Conservation (phyloP, 2,329 filamentous ascomycete genomes). For the Claviceps cyperi region DNA sequence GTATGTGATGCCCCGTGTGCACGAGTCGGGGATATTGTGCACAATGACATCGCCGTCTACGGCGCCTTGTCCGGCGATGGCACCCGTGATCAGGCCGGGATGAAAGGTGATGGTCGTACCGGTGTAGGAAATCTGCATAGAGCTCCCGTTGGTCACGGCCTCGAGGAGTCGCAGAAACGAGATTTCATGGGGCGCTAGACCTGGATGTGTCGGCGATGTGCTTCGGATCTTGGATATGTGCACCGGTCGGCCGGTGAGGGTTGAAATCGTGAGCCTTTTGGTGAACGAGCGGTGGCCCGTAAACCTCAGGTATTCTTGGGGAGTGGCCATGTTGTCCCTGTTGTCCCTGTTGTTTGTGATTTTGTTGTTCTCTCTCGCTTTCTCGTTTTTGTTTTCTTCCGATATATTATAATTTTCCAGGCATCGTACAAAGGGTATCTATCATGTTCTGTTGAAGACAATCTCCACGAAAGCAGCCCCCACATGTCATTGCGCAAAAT, state of each 20-base stretch:
- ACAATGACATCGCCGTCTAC: constrained; percentile 58
- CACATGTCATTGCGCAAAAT: neutral
- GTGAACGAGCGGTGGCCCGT: constrained; percentile 73
- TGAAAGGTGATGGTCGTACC: constrained; percentile 87
- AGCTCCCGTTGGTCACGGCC: constrained; percentile 84
- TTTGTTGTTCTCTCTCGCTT: neutral
- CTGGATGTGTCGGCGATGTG: constrained; percentile 71
- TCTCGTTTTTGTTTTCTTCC: neutral
- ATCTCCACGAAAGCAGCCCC: neutral
- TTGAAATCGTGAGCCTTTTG: constrained; percentile 75
- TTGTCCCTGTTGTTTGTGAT: neutral
- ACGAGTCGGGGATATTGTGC: constrained; percentile 65
- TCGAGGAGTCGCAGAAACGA: constrained; percentile 93
- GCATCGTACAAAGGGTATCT: neutral
- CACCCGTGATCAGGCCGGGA: constrained; percentile 83
- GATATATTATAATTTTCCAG: neutral
- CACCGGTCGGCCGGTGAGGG: constrained; percentile 75
- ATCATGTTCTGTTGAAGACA: neutral
- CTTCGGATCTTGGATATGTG: constrained; percentile 91
- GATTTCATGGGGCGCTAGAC: constrained; percentile 82
- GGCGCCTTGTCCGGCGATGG: constrained; percentile 60
- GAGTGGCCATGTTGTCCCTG: constrained; percentile 19
- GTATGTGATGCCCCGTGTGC: constrained; percentile 73
- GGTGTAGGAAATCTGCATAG: constrained; percentile 91
- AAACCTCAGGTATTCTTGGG: constrained; percentile 53